Base-by-base conservation (phyloP, 768 basidiomycete genomes). In the Mycena albidolilacea region DNA sequence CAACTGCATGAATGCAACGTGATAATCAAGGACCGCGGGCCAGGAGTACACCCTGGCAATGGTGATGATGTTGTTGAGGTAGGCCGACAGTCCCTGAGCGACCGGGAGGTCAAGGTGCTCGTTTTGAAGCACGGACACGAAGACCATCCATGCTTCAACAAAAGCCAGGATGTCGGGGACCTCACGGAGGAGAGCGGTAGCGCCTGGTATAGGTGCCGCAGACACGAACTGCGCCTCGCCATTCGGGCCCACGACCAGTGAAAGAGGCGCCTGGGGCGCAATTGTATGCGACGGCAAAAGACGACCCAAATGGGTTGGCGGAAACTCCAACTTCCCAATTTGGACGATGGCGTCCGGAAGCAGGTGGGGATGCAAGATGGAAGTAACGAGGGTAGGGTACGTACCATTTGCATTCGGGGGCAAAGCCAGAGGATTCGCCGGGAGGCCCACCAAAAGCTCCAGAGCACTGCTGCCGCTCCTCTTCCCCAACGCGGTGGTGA, bases 321-420 rank as follows among this genome's bases (percentile, higher is more conserved):
- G 65, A 66, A 66, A 23, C 65, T 66, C 23, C 21, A 66, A 66
- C 15, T 44, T 19, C 54, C 65, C 12, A 12, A 66, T 66, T 66
- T 66, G 65, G 11, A 21, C 39, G 17, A 66, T 57, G 65, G 23
- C 65, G 52, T 66, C 65, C 23, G 55, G 23, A 55, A n/a, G 23
- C 65, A 66, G 65, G 65, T 66, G 65, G 39, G 54, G 65, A 54
- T 66, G 54, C 65, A 66, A 44, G 19, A 57, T 14, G 23, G 65
- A n/a, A 41, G 65, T 66, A 17, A 19, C 21, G 10, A 66, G 39
- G 44, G 15, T 54, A 11, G 65, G 65, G 65, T 66, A 66, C 55
- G 52, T 30, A 66, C 65, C 65, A 15, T 66, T 55, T 57, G 39
- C 38, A 57, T 39, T 39, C 5, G 65, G 54, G 10, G 65, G 65